phyloP scores from a whole-genome alignment of 306 rosid species.

The Lathyrus tuberosus region DNA sequence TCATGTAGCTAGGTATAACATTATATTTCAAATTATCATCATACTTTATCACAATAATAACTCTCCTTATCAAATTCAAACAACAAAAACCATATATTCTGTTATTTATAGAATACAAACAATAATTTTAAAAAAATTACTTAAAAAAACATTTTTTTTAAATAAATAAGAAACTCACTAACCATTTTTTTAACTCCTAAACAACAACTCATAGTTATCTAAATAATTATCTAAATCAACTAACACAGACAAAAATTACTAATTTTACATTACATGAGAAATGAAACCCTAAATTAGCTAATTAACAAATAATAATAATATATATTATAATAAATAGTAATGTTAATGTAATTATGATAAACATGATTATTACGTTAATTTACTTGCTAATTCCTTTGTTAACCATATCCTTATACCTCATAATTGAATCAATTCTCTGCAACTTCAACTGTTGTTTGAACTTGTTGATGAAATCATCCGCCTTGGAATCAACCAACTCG shows the following conservation, averaged over 20 bases:
- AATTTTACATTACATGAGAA: constrained; percentile 33
- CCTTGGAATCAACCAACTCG: constrained; percentile 75
- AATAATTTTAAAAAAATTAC: constrained; percentile 28
- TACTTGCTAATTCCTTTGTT: constrained; percentile 47
- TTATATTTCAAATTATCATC: not conserved
- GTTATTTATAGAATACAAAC: constrained; percentile 27
- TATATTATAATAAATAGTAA: not conserved
- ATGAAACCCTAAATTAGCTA: constrained; percentile 35
- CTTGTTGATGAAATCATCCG: constrained; percentile 85
- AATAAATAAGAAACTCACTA: not conserved
- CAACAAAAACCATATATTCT: constrained; percentile 19
- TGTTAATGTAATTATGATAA: not conserved
- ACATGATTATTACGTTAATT: not conserved
- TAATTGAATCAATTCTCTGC: constrained; percentile 76
- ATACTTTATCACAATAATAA: not conserved
- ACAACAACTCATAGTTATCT: too few relatives aligned
- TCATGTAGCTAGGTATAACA: not conserved
- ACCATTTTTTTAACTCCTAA: too few relatives aligned
- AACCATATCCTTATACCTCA: constrained; percentile 63
- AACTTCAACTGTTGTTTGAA: constrained; percentile 80
- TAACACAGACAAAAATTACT: not conserved
- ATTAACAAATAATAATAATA: constrained; percentile 14
- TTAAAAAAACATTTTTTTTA: not conserved
- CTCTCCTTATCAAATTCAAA: constrained; percentile 16
- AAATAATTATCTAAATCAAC: too few relatives aligned